phyloP scores from a whole-genome alignment of 345 rosid species.

The Litchi chinensis region DNA sequence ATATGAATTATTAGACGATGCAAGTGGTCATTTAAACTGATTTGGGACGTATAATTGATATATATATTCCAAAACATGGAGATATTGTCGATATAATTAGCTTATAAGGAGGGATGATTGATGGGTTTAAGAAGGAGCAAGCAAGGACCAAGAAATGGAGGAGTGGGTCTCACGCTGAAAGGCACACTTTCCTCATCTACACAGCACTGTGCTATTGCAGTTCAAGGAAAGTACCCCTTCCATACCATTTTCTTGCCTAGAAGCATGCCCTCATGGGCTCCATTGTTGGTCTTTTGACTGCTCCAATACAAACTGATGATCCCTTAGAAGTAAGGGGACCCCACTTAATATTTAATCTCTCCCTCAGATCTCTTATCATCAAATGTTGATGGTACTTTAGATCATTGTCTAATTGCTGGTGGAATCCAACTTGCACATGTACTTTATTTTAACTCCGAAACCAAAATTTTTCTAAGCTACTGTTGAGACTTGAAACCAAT shows the following conservation, averaged over 20 bases:
- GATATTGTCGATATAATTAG: slow-evolving; percentile 5
- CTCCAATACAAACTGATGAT: too few relatives aligned
- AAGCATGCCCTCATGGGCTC: slow-evolving; percentile 8
- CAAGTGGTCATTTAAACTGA: background rate
- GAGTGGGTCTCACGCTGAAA: slow-evolving; percentile 13
- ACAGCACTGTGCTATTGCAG: background rate
- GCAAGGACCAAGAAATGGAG: background rate
- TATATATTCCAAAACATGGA: background rate
- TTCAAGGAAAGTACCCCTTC: background rate
- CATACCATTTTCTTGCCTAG: background rate
- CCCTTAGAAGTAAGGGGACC: slow-evolving; percentile 5
- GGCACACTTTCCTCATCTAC: background rate
- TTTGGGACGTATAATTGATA: background rate
- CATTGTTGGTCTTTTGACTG: slow-evolving; percentile 5
- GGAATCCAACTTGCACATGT: slow-evolving; percentile 28
- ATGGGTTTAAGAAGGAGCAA: background rate
- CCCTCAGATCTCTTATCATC: slow-evolving; percentile 14
- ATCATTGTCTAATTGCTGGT: slow-evolving; percentile 19
- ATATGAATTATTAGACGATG: background rate
- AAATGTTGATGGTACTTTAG: slow-evolving; percentile 23
- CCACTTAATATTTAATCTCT: slow-evolving; percentile 13
- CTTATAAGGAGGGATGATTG: background rate
- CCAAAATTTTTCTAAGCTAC: background rate
- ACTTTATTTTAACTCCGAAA: slow-evolving; percentile 10
- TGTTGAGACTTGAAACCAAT: slow-evolving; percentile 19